Evolutionary conservation across 1,139 yeast genomes (phyloP).

Genomic region (Chernovozyma aurita): DNA sequence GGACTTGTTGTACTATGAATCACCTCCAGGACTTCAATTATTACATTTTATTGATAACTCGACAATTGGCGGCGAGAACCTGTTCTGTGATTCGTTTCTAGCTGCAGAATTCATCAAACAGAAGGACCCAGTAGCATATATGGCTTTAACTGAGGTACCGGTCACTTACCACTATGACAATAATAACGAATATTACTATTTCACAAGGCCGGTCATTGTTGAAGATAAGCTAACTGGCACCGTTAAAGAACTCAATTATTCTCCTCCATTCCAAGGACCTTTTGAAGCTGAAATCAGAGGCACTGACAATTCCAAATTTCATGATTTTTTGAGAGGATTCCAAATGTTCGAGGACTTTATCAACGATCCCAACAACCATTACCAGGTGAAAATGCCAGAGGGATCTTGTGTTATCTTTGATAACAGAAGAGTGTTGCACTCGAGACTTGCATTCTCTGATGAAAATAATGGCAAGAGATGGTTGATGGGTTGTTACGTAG

Average conservation of each 20-base stretch:
- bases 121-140: slow-evolving; percentile 58
- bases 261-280: slow-evolving; percentile 88
- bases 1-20: slow-evolving; percentile 76
- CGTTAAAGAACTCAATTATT: slow-evolving; percentile 63
- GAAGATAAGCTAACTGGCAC: slow-evolving; percentile 38
- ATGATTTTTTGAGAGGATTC: slow-evolving; percentile 58
- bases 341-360: slow-evolving; percentile 56
- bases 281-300: slow-evolving; percentile 51
- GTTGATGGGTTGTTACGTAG: slow-evolving; percentile 77
- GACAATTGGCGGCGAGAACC: slow-evolving; percentile 65
- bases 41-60: slow-evolving; percentile 64
- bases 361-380: slow-evolving; percentile 52
- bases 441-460: slow-evolving; percentile 57
- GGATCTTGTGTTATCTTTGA: slow-evolving; percentile 68
- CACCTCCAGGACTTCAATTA: slow-evolving; percentile 80
- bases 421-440: slow-evolving; percentile 70
- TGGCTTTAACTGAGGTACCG: slow-evolving; percentile 61
- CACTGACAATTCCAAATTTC: slow-evolving; percentile 27
- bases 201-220: slow-evolving; percentile 61
- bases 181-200: slow-evolving; percentile 60
- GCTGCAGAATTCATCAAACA: slow-evolving; percentile 57
- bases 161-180: slow-evolving; percentile 68
- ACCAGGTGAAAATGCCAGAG: slow-evolving; percentile 53
- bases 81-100: slow-evolving; percentile 70
- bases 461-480: slow-evolving; percentile 56